These are phyloP conservation scores for Cryptococcus jaspeensis DNA, from an alignment of 1,284 basidiomycete species.

Conservation along the genomic window DNA sequence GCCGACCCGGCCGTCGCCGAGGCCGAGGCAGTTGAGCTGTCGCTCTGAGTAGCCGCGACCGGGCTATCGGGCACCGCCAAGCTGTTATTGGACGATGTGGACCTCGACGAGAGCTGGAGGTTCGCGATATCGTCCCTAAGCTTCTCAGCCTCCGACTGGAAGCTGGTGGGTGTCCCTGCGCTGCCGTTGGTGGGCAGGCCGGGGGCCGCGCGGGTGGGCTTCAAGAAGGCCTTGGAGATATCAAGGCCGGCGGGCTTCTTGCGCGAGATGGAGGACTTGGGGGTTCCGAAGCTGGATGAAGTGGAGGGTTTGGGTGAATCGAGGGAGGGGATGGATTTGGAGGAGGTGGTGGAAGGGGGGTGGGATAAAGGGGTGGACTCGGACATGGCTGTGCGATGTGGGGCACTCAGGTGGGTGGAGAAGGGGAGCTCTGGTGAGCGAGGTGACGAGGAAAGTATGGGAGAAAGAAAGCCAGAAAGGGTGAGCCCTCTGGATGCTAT, in stretches of 20 bases:
- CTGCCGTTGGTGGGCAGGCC: constrained; percentile 17
- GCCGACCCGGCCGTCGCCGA: constrained; percentile 1
- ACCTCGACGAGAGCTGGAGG: constrained; percentile 64
- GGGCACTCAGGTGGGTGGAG: too few relatives aligned
- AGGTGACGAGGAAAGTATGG: neutral
- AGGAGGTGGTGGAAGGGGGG: constrained; percentile 4
- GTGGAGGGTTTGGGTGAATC: constrained; percentile 6
- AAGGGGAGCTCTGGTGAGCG: too few relatives aligned
- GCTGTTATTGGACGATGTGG: constrained; percentile 23
- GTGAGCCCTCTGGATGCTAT: neutral
- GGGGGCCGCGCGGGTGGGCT: constrained; percentile 37
- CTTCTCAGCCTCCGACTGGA: constrained; percentile 52
- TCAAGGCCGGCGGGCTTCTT: constrained; percentile 49
- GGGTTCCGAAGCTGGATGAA: constrained; percentile 19
- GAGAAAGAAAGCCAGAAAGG: neutral
- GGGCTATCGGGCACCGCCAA: constrained; percentile 20
- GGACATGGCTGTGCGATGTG: constrained; percentile 7
- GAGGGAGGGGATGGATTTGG: constrained; percentile 20
- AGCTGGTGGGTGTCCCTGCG: constrained; percentile 1
- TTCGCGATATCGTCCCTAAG: constrained; percentile 48
- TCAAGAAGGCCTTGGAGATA: constrained; percentile 44
- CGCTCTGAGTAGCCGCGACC: constrained; percentile 8
- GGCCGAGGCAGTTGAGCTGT: constrained; percentile 6
- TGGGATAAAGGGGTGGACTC: constrained; percentile 1
- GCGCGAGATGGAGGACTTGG: constrained; percentile 43